Evolutionary conservation across 1,139 yeast species (phyloP).

Genomic region (Yamadazyma buinensis): DNA sequence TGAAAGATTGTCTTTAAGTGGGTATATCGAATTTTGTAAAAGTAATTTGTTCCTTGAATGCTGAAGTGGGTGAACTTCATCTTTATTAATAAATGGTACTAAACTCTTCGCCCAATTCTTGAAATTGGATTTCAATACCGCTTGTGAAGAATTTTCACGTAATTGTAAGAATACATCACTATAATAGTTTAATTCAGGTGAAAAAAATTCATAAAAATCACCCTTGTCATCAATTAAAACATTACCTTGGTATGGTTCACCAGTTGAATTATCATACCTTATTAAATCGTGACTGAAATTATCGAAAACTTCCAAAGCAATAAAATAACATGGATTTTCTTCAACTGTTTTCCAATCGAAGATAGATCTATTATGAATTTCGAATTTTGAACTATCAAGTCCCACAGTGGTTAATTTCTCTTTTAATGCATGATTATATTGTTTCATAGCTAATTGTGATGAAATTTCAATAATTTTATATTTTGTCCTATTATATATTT

Average conservation of each 20-base stretch:
- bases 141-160: slow-evolving; percentile 35
- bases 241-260: slow-evolving; percentile 73
- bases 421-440: slow-evolving; percentile 37
- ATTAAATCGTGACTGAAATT: slow-evolving; percentile 81
- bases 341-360: slow-evolving; percentile 69
- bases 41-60: slow-evolving; percentile 31
- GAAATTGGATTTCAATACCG: slow-evolving; percentile 15
- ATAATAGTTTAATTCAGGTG: slow-evolving; percentile 64
- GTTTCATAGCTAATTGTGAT: slow-evolving; percentile 62
- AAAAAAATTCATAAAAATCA: slow-evolving; percentile 72
- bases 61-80: slow-evolving; percentile 37
- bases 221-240: slow-evolving; percentile 73
- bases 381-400: slow-evolving; percentile 49
- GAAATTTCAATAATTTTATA: slow-evolving; percentile 80
- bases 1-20: slow-evolving; percentile 65
- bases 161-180: slow-evolving; percentile 52
- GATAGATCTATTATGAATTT: slow-evolving; percentile 68
- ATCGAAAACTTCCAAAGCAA: slow-evolving; percentile 83
- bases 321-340: slow-evolving; percentile 69
- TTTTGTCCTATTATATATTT: slow-evolving; percentile 61
- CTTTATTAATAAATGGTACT: slow-evolving; percentile 30
- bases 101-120: slow-evolving; percentile 24
- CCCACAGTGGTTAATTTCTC: slow-evolving; percentile 34
- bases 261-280: slow-evolving; percentile 66
- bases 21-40: slow-evolving; percentile 36